These are phyloP conservation scores for Helenozyma rhizophorensis DNA, from an alignment of 805 yeast species.

Conservation along the genomic window DNA sequence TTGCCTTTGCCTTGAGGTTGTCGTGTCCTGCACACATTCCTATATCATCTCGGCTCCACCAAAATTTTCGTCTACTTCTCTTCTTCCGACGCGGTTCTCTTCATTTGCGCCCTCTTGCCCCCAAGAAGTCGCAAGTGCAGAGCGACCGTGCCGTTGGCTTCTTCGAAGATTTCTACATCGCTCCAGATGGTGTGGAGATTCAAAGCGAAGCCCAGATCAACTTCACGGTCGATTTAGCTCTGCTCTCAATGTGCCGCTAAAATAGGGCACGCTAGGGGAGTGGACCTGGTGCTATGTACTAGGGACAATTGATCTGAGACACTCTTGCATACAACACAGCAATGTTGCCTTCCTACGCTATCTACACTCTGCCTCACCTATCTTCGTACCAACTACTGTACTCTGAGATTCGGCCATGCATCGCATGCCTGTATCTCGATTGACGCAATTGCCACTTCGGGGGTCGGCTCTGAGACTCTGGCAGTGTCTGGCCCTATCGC, in stretches of 20 bases:
- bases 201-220: conserved; percentile 32
- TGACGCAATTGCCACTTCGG: too few species aligned
- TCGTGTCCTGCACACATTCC: background rate
- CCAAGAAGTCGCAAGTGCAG: too few species aligned
- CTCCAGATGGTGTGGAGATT: conserved; percentile 27
- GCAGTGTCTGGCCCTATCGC: too few species aligned
- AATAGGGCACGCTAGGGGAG: conserved; percentile 20
- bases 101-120: too few species aligned
- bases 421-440: too few species aligned
- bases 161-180: conserved; percentile 31
- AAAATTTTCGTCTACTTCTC: background rate
- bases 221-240: conserved; percentile 20
- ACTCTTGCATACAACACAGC: conserved; percentile 8
- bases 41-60: background rate
- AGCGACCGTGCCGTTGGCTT: conserved; percentile 15
- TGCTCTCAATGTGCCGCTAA: conserved; percentile 7
- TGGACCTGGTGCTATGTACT: conserved; percentile 19
- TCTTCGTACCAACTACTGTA: too few species aligned
- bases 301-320: conserved; percentile 31
- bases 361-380: too few species aligned
- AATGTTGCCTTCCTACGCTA: too few species aligned
- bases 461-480: too few species aligned
- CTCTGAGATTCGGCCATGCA: too few species aligned
- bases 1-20: too few species aligned
- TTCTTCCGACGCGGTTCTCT: background rate